These are phyloP conservation scores for Globisporangium spinosum DNA, from an alignment of 352 stramenopile species.

Conservation along the genomic window DNA sequence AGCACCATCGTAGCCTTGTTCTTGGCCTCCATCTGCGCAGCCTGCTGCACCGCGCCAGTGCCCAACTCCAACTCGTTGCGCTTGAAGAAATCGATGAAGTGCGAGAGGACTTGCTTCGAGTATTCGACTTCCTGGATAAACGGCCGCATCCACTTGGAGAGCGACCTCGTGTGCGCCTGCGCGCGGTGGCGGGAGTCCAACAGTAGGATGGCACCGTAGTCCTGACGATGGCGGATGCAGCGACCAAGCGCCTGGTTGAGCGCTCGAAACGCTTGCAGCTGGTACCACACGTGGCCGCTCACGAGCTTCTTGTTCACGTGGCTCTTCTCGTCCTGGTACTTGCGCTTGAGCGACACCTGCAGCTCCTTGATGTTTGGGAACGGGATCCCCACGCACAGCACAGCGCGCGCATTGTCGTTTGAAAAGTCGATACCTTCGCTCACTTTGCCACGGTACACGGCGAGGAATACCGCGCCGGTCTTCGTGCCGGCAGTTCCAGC, in stretches of 20 bases:
- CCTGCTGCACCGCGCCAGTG: slow-evolving; percentile 7
- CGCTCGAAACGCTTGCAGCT: slow-evolving; percentile 95
- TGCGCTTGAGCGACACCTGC: slow-evolving; percentile 73
- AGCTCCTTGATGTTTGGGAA: slow-evolving; percentile 95
- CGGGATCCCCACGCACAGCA: slow-evolving; percentile 98
- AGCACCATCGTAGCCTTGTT: slow-evolving; percentile 26
- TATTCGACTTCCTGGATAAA: slow-evolving; percentile 73
- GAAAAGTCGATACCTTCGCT: slow-evolving; percentile 98
- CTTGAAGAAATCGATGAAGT: slow-evolving; percentile 65
- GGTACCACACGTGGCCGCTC: slow-evolving; percentile 93
- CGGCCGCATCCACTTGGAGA: slow-evolving; percentile 82
- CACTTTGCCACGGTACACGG: slow-evolving; percentile 98
- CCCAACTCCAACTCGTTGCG: slow-evolving; percentile 46
- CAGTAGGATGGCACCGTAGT: slow-evolving; percentile 97
- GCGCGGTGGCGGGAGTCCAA: slow-evolving; percentile 88
- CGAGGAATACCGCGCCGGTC: slow-evolving; percentile 94
- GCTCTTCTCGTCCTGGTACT: slow-evolving; percentile 81
- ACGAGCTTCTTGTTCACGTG: slow-evolving; percentile 55
- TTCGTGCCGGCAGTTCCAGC: slow-evolving; percentile 9
- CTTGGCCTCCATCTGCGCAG: not conserved
- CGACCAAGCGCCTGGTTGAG: slow-evolving; percentile 99
- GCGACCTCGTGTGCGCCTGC: slow-evolving; percentile 51
- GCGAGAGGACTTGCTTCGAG: slow-evolving; percentile 49
- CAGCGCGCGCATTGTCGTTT: slow-evolving; percentile 94
- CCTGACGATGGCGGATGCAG: slow-evolving; percentile 96